Percentiles rank a stretch among this genome's conserved stretches.
These are phyloP conservation scores for Paramecium primaurelia DNA, from an alignment of 73 alveolate genomes.

Conservation along the genomic window DNA sequence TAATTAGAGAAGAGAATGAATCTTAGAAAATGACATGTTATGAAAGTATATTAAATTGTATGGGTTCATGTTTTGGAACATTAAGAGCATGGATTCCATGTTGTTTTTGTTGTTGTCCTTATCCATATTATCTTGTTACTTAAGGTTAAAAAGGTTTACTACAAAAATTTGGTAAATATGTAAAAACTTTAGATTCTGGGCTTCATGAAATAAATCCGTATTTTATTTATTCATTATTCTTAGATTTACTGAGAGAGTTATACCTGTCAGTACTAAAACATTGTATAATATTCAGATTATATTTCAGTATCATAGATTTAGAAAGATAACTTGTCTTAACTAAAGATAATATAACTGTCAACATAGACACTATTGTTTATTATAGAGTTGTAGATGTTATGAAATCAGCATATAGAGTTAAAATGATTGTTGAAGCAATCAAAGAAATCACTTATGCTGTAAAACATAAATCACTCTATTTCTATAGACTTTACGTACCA, in stretches of 20 bases:
- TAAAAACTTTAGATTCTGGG: conserved; percentile 54
- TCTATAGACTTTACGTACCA: conserved; percentile 23
- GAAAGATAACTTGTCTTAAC: conserved; percentile 49
- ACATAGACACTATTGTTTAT: conserved; percentile 52
- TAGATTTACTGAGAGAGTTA: conserved; percentile 18
- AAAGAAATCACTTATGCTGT: conserved; percentile 60
- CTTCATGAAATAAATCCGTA: conserved; percentile 58
- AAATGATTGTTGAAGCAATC: conserved; percentile 28
- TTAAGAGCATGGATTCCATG: conserved; percentile 59
- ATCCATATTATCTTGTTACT: conserved; percentile 25
- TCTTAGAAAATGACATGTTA: conserved; percentile 43
- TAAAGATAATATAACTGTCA: conserved; percentile 57
- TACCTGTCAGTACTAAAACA: conserved; percentile 25
- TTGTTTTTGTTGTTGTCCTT: conserved; percentile 57
- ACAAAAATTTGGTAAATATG: conserved; percentile 53
- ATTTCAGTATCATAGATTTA: conserved; percentile 44
- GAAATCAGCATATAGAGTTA: conserved; percentile 55
- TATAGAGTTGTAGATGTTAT: conserved; percentile 54
- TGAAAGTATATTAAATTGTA: conserved; percentile 34
- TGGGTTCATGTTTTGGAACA: conserved; percentile 48
- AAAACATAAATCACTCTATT: background rate
- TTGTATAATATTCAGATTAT: background rate
- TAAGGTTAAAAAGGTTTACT: conserved; percentile 40
- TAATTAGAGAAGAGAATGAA: background rate
- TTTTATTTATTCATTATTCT: background rate